Base-by-base conservation (phyloP, 1,139 yeast genomes). In the Saccharomycopsis phalli region DNA sequence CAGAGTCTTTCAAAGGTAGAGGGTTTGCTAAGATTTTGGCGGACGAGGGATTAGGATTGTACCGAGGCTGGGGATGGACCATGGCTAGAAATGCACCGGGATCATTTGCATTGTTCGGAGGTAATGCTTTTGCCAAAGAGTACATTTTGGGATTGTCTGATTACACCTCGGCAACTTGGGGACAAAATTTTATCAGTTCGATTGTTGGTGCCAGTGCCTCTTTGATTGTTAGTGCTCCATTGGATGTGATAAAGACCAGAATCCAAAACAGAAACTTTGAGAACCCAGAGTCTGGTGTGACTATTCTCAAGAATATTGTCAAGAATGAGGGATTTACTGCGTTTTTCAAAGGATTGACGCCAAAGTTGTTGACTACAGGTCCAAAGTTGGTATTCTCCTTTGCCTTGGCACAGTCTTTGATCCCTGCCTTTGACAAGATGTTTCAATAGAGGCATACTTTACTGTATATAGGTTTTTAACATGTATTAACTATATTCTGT, bases 61-160 rank as follows among this genome's bases (percentile, higher is more conserved):
- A 91, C 69, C 75, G 96, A 61, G 99, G 99, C 51, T 88, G 97
- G 95, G 97, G 97, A 45, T 91, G 99, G 99, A 91, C 99, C 48
- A 95, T 94, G 53, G 99, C 99, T 38, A 80, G 99, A 74, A 91
- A 91, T 60, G 97, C 97, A 3, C 99, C 99, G 30, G 99, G 99
- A 45, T 86, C 96, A 2, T 91, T 91, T 58, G 95, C 97, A 11
- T 70, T 91, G 50, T 91, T 91, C 53, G 99, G 99, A 52, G 99
- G 97, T 66, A 87, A 91, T 58, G 95, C 99, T 10, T 93, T 91
- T 59, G 97, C 98, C 49, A 93, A 91, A 66, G 98, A 91, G 65
- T 93, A 86, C 66, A 75, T 91, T 47, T 78, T 84, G 55, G 91
- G 91, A 22, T 73, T 91, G 55, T 59, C 69, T 52, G 98, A 91